A percentile compares a stretch with the other conserved stretches of the same genome.
Conservation (phyloP, 2,329 filamentous ascomycete genomes). For the Pseudogymnoascus sp. region DNA sequence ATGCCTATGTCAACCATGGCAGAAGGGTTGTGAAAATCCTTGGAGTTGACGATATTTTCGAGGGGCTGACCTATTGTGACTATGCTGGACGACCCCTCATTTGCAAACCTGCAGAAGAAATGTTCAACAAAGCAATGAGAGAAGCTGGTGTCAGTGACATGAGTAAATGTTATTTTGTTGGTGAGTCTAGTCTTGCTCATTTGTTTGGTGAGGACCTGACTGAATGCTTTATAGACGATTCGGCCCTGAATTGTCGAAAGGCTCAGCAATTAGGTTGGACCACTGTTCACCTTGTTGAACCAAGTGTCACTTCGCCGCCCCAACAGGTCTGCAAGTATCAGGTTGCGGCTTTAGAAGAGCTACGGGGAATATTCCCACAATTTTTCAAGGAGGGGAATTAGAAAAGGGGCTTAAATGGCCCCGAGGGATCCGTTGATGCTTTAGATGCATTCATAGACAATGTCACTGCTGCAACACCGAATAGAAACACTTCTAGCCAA, state of each 20-base stretch:
- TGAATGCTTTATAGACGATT: conserved; percentile 61
- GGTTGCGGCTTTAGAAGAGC: conserved; percentile 66
- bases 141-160: conserved; percentile 65
- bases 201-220: conserved; percentile 6
- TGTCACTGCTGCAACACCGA: not conserved
- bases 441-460: not conserved
- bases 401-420: not conserved
- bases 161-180: conserved; percentile 84
- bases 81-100: conserved; percentile 66
- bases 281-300: conserved; percentile 76
- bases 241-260: conserved; percentile 69
- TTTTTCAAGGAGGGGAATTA: conserved; percentile 59
- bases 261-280: conserved; percentile 80
- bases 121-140: conserved; percentile 83
- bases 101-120: conserved; percentile 77
- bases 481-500: not conserved
- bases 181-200: conserved; percentile 45
- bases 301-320: conserved; percentile 55
- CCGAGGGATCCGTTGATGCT: not conserved
- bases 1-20: conserved; percentile 87
- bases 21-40: conserved; percentile 74
- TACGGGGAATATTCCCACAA: conserved; percentile 70
- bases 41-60: conserved; percentile 79
- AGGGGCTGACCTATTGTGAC: conserved; percentile 92
- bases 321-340: conserved; percentile 64